Base-by-base conservation (phyloP, 345 rosid species). In the Syzygium grande region DNA sequence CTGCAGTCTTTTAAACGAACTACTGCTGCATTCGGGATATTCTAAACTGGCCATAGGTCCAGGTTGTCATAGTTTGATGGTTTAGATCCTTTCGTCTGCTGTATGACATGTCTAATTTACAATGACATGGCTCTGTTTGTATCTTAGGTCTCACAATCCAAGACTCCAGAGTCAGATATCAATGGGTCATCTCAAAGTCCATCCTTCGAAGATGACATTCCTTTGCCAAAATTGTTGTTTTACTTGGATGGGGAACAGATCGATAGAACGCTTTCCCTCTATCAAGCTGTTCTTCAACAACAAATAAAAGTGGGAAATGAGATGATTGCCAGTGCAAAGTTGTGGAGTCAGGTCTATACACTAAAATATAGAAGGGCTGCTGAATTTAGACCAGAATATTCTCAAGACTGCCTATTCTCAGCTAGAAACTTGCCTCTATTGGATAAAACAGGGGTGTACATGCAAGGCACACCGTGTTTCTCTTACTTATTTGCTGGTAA, bases 271-370 rank as follows among this genome's bases (percentile, higher is more conserved):
- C 87, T 91, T 90, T 92, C 98, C 23, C 84, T 97, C 38, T 97
- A 94, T 91, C 99, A 97, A 90, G 97, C 95, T 85, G 91, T 97
- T 88, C 94, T 97, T 89, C 96, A 91, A 87, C 96, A 93, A 88
- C 91, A 90, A 90, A 87, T 96, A 43, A 94, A 91, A 90, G 91
- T 93, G 83, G 95, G 92, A 85, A 89, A 52, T 84, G 98, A 95
- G 87, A 88, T 90, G n/a, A 88, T 90, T 85, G 79, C 89, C 12
- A 89, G 93, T 80, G 79, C 93, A 25, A 95, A 92, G 89, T 83
- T 95, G 68, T 95, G 98, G 95, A 93, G 91, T 91, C 96, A 91
- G 90, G 89, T 92, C 41, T 93, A 94, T 91, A 92, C 91, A 53
- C 68, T 97, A 88, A 95, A 94, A 83, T 97, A 94, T 73, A 92